These are phyloP conservation scores for Sesbania bispinosa DNA, from an alignment of 306 rosid species.

Conservation along the genomic window DNA sequence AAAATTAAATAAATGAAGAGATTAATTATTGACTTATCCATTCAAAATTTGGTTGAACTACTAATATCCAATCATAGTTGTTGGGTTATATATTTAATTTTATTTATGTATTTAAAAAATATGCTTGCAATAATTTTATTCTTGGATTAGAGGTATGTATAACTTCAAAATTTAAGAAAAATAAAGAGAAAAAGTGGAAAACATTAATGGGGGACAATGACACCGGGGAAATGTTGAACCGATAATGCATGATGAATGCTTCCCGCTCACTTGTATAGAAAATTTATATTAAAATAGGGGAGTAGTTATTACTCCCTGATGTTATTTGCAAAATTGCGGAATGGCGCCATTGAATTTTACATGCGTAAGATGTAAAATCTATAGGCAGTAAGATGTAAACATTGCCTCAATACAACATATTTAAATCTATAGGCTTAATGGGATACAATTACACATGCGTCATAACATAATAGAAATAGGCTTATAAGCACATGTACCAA, in stretches of 20 bases:
- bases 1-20: conserved; percentile 8
- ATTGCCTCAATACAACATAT: too few relatives aligned
- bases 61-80: conserved; percentile 17
- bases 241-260: conserved; percentile 40
- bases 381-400: too few relatives aligned
- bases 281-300: background rate
- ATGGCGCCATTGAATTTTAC: too few relatives aligned
- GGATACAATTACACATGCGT: too few relatives aligned
- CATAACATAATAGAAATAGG: too few relatives aligned
- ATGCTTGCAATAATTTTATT: conserved; percentile 14
- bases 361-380: too few relatives aligned
- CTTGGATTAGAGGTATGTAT: background rate
- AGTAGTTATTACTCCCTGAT: too few relatives aligned
- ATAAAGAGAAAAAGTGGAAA: background rate
- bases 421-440: too few relatives aligned
- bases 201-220: conserved; percentile 38
- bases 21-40: conserved; percentile 22
- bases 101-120: background rate
- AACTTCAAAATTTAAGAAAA: conserved; percentile 11
- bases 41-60: conserved; percentile 11
- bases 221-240: conserved; percentile 30
- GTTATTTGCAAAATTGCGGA: too few relatives aligned
- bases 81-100: background rate
- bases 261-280: conserved; percentile 13
- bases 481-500: too few relatives aligned